phyloP scores from a whole-genome alignment of 208 protist species.

The Leishmania mexicana region DNA sequence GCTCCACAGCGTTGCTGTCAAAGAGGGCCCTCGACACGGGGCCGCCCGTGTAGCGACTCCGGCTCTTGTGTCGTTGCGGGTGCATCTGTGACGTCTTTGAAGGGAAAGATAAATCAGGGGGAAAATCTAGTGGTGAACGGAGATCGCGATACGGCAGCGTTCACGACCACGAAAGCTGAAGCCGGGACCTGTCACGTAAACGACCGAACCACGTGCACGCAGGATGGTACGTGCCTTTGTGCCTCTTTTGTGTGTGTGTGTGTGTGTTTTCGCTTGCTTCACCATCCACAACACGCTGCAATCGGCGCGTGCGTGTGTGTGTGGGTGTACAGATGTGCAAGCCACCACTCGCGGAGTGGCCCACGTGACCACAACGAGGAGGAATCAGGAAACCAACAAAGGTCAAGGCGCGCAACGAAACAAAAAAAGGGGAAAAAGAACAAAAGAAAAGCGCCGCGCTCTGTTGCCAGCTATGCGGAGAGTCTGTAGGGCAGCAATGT shows the following conservation, averaged over 20 bases:
- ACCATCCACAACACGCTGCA: background rate
- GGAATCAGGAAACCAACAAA: background rate
- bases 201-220: background rate
- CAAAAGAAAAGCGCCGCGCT: background rate
- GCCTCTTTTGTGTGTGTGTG: background rate
- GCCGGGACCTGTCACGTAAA: background rate
- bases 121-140: background rate
- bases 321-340: background rate
- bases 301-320: background rate
- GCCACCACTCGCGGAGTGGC: background rate
- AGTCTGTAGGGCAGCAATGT: too few relatives aligned
- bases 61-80: conserved; percentile 7
- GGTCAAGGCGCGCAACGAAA: background rate
- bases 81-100: background rate
- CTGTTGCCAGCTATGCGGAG: too few relatives aligned
- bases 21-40: background rate
- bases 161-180: background rate
- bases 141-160: background rate
- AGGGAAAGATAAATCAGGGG: background rate
- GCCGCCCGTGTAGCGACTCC: background rate
- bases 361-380: background rate
- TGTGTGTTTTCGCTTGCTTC: too few relatives aligned
- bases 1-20: background rate
- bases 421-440: background rate
- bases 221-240: background rate